These are phyloP conservation scores for Oemleria cerasiformis DNA, from an alignment of 306 rosid species.

Conservation along the genomic window DNA sequence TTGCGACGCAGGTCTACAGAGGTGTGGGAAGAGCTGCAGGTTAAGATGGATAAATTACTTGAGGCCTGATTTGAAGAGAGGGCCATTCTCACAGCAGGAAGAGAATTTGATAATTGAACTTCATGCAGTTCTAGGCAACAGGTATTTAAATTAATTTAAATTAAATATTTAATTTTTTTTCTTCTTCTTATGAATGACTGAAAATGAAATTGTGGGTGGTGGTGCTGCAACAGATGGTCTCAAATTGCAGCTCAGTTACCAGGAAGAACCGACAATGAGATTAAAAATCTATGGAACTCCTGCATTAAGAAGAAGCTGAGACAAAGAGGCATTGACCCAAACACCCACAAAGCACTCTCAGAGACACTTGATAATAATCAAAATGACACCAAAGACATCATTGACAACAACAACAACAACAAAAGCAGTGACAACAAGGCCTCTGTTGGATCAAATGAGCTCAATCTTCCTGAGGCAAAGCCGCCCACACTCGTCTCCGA, in stretches of 20 bases:
- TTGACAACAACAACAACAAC: background rate
- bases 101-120: conserved; percentile 79
- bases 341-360: conserved; percentile 71
- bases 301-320: conserved; percentile 89
- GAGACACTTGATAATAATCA: conserved; percentile 27
- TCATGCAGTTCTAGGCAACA: conserved; percentile 84
- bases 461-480: conserved; percentile 33
- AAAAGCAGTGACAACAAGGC: conserved; percentile 52
- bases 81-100: conserved; percentile 86
- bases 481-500: conserved; percentile 12
- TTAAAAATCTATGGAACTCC: conserved; percentile 88
- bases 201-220: background rate
- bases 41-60: conserved; percentile 93
- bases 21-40: conserved; percentile 97
- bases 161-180: background rate
- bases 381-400: conserved; percentile 24
- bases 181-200: background rate
- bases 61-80: conserved; percentile 95
- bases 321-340: conserved; percentile 89
- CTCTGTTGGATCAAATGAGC: conserved; percentile 46
- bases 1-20: conserved; percentile 56
- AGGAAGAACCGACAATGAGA: conserved; percentile 93
- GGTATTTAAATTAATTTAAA: conserved; percentile 26
- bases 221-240: conserved; percentile 64
- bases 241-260: conserved; percentile 94